Conservation (phyloP, 805 yeast species). For the Sugiyamaella americana region DNA sequence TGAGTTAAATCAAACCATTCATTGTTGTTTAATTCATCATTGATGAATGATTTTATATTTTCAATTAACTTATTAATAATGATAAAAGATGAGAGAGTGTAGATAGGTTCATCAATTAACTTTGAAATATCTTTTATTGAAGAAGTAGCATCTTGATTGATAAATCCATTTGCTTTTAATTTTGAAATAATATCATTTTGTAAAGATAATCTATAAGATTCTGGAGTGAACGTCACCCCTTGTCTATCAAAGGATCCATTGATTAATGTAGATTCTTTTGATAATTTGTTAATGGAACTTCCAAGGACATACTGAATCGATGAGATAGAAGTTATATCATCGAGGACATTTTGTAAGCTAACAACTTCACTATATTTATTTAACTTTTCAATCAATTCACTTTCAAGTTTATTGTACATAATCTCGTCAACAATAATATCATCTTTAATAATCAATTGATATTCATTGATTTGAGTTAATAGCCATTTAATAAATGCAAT, state of each 20-base stretch:
- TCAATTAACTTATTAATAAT: slow-evolving; percentile 6
- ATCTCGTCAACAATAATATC: not conserved
- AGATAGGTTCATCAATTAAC: not conserved
- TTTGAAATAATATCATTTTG: not conserved
- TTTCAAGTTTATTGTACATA: not conserved
- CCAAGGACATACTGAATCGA: too few species aligned
- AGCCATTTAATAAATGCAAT: slow-evolving; percentile 2
- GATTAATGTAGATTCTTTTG: not conserved
- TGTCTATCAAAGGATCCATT: slow-evolving; percentile 5
- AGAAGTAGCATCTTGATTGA: not conserved
- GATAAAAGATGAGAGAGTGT: not conserved
- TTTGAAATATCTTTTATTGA: slow-evolving; percentile 1
- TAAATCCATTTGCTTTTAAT: slow-evolving; percentile 1
- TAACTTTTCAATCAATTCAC: not conserved
- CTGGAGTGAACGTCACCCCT: slow-evolving; percentile 8
- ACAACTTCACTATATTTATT: not conserved
- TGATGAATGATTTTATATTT: not conserved
- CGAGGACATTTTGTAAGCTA: too few species aligned
- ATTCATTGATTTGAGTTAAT: not conserved
- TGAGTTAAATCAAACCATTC: slow-evolving; percentile 11
- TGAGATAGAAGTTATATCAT: not conserved
- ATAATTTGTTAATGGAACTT: not conserved
- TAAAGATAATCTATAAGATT: not conserved
- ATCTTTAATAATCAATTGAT: not conserved
- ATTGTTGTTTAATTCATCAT: not conserved